These are phyloP conservation scores for Tulasnella sp. DNA, from an alignment of 768 basidiomycete genomes.

Conservation along the genomic window DNA sequence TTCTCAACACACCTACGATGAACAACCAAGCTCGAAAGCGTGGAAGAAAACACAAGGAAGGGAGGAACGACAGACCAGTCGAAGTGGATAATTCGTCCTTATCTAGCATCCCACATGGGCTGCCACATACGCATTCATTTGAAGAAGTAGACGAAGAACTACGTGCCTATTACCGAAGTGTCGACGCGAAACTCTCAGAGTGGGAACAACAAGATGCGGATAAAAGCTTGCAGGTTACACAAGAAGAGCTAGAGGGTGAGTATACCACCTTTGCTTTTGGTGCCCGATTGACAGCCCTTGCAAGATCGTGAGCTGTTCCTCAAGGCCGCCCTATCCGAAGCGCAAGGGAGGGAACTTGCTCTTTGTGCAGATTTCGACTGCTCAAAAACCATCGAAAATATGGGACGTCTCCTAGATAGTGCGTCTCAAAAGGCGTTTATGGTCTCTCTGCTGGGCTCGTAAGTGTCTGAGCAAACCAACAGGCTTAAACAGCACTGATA, in stretches of 20 bases:
- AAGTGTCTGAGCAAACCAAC: constrained; percentile 30
- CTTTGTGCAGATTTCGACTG: constrained; percentile 91
- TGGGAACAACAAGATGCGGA: constrained; percentile 55
- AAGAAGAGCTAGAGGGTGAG: constrained; percentile 29
- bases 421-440: constrained; percentile 85
- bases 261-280: constrained; percentile 37
- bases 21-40: constrained; percentile 15
- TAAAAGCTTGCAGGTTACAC: constrained; percentile 31
- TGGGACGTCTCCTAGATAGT: constrained; percentile 90
- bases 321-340: constrained; percentile 68
- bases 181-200: constrained; percentile 73
- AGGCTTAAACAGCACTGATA: constrained; percentile 6
- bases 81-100: no score
- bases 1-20: constrained; percentile 14
- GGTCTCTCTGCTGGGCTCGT: constrained; percentile 81
- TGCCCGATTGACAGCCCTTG: constrained; percentile 10
- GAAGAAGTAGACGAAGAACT: constrained; percentile 81
- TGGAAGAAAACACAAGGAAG: constrained; percentile 15
- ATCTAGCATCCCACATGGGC: constrained; percentile 36
- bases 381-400: constrained; percentile 77
- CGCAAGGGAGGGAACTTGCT: constrained; percentile 77
- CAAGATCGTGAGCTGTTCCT: constrained; percentile 67
- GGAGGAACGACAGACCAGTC: neutral
- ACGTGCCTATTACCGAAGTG: constrained; percentile 84
- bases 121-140: constrained; percentile 81